Base-by-base conservation (phyloP, 768 basidiomycete species). In the Omphalotus guepiniiformis region DNA sequence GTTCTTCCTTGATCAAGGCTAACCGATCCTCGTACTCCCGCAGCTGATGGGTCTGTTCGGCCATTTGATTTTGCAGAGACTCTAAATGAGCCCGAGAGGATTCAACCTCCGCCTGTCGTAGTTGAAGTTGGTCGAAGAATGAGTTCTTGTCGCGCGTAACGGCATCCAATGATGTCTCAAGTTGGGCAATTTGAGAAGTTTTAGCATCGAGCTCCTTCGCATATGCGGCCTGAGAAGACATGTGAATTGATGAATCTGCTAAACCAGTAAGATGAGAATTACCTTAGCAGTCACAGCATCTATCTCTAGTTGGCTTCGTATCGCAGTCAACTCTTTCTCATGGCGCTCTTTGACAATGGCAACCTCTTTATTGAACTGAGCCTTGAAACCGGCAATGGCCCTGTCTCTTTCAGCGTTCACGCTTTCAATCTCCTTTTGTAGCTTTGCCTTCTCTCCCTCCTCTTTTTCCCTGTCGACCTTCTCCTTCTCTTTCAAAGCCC, bases 101-200 rank as follows among this genome's bases (percentile, higher is more conserved):
- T 65, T 99, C 96, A 9, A 88, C 64, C 58, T 97, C 94, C 13
- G 89, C 93, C 62, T 95, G 92, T 25, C 89, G 84, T 39, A 86
- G 58, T 64, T 98, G 93, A 3, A 93, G 72, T 50, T 87, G 81
- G 54, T 94, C 89, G 61, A 97, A 98, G 53, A 92, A 76, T 9
- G 70, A 63, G 54, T 82, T 84, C 58, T 93, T 94, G 60, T 93
- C 89, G 22, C 71, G 66, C 12, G 80, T 78, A 6, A 93, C 72
- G 25, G 73, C 80, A 53, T 78, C 75, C n/a, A 91, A 69, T 1
- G 83, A 82, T 29, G 69, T 68, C 57, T 94, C 88, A 26, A 98
- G 75, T 7, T 79, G 70, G 6, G 75, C 65, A 40, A 96, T 83
- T 37, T 81, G 82, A 2, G 77, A 68, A 25, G 71, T 73, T 59